Conservation (phyloP, 768 basidiomycete genomes). For the Paxillus ammoniavirescens region DNA sequence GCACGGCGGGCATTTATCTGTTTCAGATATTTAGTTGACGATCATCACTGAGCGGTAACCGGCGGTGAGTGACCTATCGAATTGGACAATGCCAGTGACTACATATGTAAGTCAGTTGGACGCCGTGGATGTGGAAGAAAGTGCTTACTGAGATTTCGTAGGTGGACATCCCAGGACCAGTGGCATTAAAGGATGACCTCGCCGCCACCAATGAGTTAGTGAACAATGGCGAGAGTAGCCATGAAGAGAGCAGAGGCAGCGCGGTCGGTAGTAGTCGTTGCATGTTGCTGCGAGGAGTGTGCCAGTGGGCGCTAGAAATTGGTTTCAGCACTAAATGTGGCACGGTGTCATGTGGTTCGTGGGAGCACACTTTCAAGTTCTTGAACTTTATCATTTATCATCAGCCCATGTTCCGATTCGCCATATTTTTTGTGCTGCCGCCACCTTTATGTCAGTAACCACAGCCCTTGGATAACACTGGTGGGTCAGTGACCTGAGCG, state of each 20-base stretch:
- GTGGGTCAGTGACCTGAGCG: too few relatives aligned
- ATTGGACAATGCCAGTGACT: slow-evolving; percentile 22
- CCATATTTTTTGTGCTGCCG: too few relatives aligned
- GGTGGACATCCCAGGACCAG: slow-evolving; percentile 16
- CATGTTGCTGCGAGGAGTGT: slow-evolving; percentile 16
- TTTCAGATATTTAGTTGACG: neutral
- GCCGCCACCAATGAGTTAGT: slow-evolving; percentile 1
- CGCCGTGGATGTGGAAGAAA: neutral
- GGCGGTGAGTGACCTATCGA: slow-evolving; percentile 10
- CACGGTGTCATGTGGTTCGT: too few relatives aligned
- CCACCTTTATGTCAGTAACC: too few relatives aligned
- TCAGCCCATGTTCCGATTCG: too few relatives aligned
- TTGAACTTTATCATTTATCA: too few relatives aligned
- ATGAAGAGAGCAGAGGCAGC: slow-evolving; percentile 7
- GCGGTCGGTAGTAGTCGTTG: slow-evolving; percentile 14
- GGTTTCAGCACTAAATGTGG: too few relatives aligned
- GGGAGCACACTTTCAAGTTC: too few relatives aligned
- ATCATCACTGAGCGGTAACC: neutral
- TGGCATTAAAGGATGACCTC: slow-evolving; percentile 9
- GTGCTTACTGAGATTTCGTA: slow-evolving; percentile 26
- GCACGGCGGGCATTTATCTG: slow-evolving; percentile 77
- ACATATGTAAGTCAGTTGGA: slow-evolving; percentile 8
- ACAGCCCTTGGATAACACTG: too few relatives aligned
- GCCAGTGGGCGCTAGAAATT: neutral
- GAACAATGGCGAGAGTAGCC: slow-evolving; percentile 14